Conservation (phyloP, 352 stramenopile species). For the Albugo candida region DNA sequence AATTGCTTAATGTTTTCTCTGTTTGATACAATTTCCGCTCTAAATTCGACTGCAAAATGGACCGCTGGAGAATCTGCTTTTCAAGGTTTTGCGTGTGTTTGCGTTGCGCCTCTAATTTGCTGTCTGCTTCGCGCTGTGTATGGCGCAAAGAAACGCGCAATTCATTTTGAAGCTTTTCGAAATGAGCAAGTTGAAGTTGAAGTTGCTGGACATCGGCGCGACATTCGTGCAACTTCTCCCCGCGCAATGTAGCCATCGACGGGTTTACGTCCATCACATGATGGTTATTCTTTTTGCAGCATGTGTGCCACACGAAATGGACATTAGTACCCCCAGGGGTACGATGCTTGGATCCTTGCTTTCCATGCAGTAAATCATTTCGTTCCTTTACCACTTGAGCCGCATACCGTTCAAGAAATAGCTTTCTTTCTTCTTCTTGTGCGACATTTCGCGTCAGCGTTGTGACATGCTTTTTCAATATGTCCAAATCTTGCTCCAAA, state of each 20-base stretch:
- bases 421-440: conserved; percentile 47
- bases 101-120: conserved; percentile 26
- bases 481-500: conserved; percentile 59
- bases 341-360: conserved; percentile 7
- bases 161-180: conserved; percentile 3
- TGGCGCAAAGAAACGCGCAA: conserved; percentile 52
- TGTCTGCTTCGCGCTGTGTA: conserved; percentile 51
- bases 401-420: conserved; percentile 63
- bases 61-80: conserved; percentile 47
- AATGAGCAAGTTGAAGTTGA: conserved; percentile 14
- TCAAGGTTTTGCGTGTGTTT: conserved; percentile 57
- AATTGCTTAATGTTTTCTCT: conserved; percentile 16
- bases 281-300: conserved; percentile 57
- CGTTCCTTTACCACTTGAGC: conserved; percentile 71
- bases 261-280: conserved; percentile 44
- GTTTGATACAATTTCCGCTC: conserved; percentile 65
- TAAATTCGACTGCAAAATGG: conserved; percentile 32
- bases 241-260: conserved; percentile 49
- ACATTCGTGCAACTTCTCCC: conserved; percentile 47
- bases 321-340: not conserved
- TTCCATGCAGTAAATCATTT: conserved; percentile 56
- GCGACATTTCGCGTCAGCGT: conserved; percentile 28
- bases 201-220: conserved; percentile 31
- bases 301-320: conserved; percentile 65
- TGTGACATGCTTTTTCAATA: conserved; percentile 33